Conservation (phyloP, 2,329 filamentous ascomycete species). For the Xylaria sp. region DNA sequence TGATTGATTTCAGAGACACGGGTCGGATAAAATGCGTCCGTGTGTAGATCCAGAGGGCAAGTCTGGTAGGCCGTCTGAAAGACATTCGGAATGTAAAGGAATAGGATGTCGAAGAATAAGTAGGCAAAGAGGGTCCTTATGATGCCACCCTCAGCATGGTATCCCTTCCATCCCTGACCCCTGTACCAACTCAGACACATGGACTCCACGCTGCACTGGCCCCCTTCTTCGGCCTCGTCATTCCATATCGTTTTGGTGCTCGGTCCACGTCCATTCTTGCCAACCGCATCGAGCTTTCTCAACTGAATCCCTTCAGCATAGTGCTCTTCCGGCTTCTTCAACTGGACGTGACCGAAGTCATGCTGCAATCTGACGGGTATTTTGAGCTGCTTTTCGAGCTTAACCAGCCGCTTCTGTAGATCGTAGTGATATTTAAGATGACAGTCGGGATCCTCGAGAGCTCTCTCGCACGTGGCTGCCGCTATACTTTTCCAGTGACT, state of each 20-base stretch:
- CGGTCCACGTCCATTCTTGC: constrained; percentile 38
- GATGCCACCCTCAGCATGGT: constrained; percentile 87
- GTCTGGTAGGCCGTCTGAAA: constrained; percentile 96
- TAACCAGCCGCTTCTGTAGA: constrained; percentile 85
- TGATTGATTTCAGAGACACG: constrained; percentile 87
- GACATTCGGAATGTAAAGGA: constrained; percentile 89
- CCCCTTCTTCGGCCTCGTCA: constrained; percentile 62
- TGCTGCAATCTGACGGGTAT: constrained; percentile 83
- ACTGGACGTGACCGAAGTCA: constrained; percentile 80
- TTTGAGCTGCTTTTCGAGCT: constrained; percentile 79
- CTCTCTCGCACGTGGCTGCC: constrained; percentile 74
- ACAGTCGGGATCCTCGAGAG: constrained; percentile 80
- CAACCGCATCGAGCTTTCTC: constrained; percentile 49
- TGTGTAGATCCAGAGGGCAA: constrained; percentile 86
- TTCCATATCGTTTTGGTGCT: constrained; percentile 81
- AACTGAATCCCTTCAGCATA: constrained; percentile 73
- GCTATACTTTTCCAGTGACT: constrained; percentile 78
- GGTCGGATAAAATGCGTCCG: constrained; percentile 82
- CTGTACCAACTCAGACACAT: constrained; percentile 92
- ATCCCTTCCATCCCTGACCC: constrained; percentile 83
- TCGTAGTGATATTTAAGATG: constrained; percentile 94
- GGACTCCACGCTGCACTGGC: constrained; percentile 81
- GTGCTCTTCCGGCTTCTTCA: constrained; percentile 71
- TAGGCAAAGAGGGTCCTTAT: constrained; percentile 86
- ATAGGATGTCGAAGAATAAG: constrained; percentile 89